phyloP scores from a whole-genome alignment of 23 red algal species.

The Gracilaria domingensis region DNA sequence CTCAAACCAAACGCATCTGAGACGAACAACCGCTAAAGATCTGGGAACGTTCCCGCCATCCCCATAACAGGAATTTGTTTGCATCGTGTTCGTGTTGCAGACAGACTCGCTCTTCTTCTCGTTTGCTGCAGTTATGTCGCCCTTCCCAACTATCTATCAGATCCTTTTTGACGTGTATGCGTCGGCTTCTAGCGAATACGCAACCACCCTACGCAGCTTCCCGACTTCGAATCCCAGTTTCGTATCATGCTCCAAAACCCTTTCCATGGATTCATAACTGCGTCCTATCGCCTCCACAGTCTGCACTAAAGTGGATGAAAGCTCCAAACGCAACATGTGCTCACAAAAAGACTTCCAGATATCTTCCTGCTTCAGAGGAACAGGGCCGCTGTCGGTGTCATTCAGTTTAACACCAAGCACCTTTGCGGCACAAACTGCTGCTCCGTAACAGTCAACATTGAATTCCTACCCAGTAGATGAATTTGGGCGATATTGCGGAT shows the following conservation, averaged over 20 bases:
- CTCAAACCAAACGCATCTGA: not conserved
- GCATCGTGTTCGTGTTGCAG: not conserved
- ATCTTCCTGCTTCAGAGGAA: conserved; percentile 20
- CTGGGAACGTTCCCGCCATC: not conserved
- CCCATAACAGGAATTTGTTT: not conserved
- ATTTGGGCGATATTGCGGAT: conserved; percentile 10
- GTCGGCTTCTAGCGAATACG: conserved; percentile 4
- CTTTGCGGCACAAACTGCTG: conserved; percentile 50
- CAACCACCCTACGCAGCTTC: conserved; percentile 8
- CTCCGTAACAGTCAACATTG: conserved; percentile 61
- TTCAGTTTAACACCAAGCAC: conserved; percentile 14
- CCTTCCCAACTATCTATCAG: not conserved
- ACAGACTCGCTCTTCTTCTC: not conserved
- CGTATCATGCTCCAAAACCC: not conserved
- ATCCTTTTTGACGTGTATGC: not conserved
- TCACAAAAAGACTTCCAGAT: conserved; percentile 55
- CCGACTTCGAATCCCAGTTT: conserved; percentile 7
- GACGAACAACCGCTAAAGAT: not conserved
- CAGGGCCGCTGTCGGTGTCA: not conserved
- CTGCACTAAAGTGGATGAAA: not conserved
- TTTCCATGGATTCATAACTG: conserved; percentile 25
- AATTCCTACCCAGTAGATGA: conserved; percentile 21
- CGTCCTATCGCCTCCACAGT: not conserved
- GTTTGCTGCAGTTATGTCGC: not conserved
- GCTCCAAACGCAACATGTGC: not conserved